phyloP scores from a whole-genome alignment of 2,329 filamentous ascomycete species.

The Didymella pinodella region DNA sequence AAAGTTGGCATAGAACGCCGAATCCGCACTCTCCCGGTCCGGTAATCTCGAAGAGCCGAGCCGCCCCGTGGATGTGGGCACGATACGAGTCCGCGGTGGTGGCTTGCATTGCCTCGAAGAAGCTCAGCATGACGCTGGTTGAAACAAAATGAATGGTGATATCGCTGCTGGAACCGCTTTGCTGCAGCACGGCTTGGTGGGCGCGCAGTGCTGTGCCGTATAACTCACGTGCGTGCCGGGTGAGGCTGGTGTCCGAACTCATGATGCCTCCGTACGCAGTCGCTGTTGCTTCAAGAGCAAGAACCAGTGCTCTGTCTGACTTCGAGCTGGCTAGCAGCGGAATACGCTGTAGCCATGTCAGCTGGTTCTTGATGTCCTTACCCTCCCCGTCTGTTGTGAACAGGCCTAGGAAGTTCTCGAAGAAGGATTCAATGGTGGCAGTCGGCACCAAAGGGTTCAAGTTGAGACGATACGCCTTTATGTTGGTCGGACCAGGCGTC shows the following conservation, averaged over 20 bases:
- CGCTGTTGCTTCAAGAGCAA: slow-evolving; percentile 41
- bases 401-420: slow-evolving; percentile 36
- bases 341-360: slow-evolving; percentile 43
- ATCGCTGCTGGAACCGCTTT: slow-evolving; percentile 15
- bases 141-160: slow-evolving; percentile 45
- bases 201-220: slow-evolving; percentile 40
- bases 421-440: slow-evolving; percentile 27
- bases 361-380: slow-evolving; percentile 33
- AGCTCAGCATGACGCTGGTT: slow-evolving; percentile 41
- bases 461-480: not conserved
- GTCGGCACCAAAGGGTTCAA: not conserved
- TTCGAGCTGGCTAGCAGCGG: slow-evolving; percentile 34
- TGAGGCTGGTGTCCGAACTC: slow-evolving; percentile 27
- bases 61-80: slow-evolving; percentile 43
- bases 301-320: slow-evolving; percentile 33
- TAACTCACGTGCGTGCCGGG: slow-evolving; percentile 32
- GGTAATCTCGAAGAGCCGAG: slow-evolving; percentile 37
- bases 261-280: slow-evolving; percentile 40
- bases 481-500: not conserved
- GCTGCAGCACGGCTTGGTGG: slow-evolving; percentile 29
- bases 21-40: slow-evolving; percentile 36
- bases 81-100: slow-evolving; percentile 41
- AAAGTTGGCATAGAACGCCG: slow-evolving; percentile 43
- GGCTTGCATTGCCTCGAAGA: slow-evolving; percentile 45
- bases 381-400: slow-evolving; percentile 39